Base-by-base conservation (phyloP, 139 green algal species). In the Picochlorum sp. region DNA sequence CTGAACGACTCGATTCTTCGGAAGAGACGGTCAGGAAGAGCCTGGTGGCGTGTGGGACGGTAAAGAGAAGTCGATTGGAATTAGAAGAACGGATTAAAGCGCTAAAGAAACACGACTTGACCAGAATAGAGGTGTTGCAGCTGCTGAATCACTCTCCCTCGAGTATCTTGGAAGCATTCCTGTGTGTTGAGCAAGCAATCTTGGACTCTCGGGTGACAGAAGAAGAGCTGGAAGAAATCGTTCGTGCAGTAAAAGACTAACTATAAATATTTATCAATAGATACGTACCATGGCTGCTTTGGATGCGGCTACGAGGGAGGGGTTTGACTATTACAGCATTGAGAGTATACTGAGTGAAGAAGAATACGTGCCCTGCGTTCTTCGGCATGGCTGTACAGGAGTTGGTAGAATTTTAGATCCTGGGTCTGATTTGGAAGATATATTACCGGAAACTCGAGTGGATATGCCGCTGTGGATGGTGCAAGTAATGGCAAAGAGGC, bases 401-500 rank as follows among this genome's bases (percentile, higher is more conserved):
- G 54, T 77, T 30, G 75, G 71, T 9, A 55, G 24, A 0, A 44
- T 73, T 5, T 56, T 83, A n/a, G 75, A 83, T 50, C 68, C 75
- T 25, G 67, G 55, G 53, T 65, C 43, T 47, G 75, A 78, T 33
- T 14, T 28, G 14, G 29, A 47, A 7, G 50, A 81, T 37, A 40
- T 83, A 26, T 29, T 20, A 16, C 33, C 45, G 0, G 60, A 61
- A 13, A 36, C 61, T 9, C 28, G 10, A 10, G 35, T 78, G 20
- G 73, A 83, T 16, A 13, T 83, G 43, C 75, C 75, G 13, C 51
- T 83, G 14, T 83, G 75, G 75, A 59, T 83, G 57, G 59, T 65
- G n/a, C 36, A 36, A 4, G 26, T 36, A 29, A 52, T 82, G 57
- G 64, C 75, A 26, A 32, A 61, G 8, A 50, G 75, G 24, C 43